These are phyloP conservation scores for Eucalyptus cloeziana DNA, from an alignment of 345 rosid species.

Conservation along the genomic window DNA sequence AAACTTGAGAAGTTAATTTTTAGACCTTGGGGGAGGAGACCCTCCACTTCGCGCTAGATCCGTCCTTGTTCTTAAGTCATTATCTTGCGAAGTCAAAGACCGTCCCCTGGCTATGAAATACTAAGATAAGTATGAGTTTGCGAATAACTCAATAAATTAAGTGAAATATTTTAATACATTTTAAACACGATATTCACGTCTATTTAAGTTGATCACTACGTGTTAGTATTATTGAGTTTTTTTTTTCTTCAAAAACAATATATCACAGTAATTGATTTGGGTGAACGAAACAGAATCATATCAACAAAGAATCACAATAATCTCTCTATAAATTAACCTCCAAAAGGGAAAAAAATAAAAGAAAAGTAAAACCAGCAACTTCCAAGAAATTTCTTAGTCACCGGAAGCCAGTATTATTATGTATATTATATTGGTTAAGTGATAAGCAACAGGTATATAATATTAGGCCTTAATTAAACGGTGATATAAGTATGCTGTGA, in stretches of 20 bases:
- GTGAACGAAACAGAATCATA: background rate
- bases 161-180: background rate
- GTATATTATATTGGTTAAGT: background rate
- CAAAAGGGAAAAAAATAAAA: background rate
- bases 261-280: background rate
- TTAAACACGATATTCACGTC: background rate
- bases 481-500: background rate
- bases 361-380: no score
- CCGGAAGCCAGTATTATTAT: background rate
- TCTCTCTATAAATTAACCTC: background rate
- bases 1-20: background rate
- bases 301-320: background rate
- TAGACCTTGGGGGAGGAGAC: background rate
- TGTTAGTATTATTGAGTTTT: background rate
- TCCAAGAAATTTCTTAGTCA: background rate
- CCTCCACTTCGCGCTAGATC: background rate
- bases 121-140: background rate
- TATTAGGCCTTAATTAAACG: background rate
- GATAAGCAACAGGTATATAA: background rate
- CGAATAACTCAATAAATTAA: background rate
- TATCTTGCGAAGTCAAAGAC: background rate
- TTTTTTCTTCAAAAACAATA: background rate
- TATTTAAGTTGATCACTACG: background rate
- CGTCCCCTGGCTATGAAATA: background rate
- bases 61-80: background rate